Percentiles rank a stretch among this genome's conserved stretches.
Conservation (phyloP, 1,284 basidiomycete genomes). For the Pseudozyma tsukubaensis region DNA sequence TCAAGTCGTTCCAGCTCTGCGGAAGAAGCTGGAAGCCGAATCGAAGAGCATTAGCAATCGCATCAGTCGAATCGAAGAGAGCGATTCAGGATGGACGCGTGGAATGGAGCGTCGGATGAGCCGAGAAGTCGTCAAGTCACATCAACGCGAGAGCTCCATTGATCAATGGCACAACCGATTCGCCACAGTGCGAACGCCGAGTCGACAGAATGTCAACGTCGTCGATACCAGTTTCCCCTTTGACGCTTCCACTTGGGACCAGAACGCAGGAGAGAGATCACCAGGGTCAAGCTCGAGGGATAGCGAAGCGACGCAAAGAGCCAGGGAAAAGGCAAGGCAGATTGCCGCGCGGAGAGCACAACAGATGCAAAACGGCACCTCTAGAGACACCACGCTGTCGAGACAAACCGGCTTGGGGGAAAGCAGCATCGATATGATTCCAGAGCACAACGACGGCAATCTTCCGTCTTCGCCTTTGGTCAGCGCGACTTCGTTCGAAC, state of each 20-base stretch:
- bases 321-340: constrained; percentile 36
- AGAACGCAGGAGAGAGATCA: too few relatives aligned
- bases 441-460: constrained; percentile 5
- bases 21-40: constrained; percentile 52
- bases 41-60: constrained; percentile 33
- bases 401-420: constrained; percentile 3
- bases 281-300: not conserved
- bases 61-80: constrained; percentile 49
- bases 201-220: not conserved
- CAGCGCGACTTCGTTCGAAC: constrained; percentile 23
- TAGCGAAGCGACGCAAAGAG: constrained; percentile 37
- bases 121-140: constrained; percentile 29
- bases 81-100: constrained; percentile 33
- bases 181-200: constrained; percentile 9
- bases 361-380: not conserved
- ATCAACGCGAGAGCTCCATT: constrained; percentile 28
- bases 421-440: constrained; percentile 20
- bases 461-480: too few relatives aligned
- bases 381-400: constrained; percentile 9
- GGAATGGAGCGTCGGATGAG: constrained; percentile 14
- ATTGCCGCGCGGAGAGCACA: constrained; percentile 20
- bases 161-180: constrained; percentile 49
- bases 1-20: constrained; percentile 52
- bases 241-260: not conserved
- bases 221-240: constrained; percentile 18